Evolutionary conservation across 768 basidiomycete genomes (phyloP).

Genomic region (Gyrodon lividus): DNA sequence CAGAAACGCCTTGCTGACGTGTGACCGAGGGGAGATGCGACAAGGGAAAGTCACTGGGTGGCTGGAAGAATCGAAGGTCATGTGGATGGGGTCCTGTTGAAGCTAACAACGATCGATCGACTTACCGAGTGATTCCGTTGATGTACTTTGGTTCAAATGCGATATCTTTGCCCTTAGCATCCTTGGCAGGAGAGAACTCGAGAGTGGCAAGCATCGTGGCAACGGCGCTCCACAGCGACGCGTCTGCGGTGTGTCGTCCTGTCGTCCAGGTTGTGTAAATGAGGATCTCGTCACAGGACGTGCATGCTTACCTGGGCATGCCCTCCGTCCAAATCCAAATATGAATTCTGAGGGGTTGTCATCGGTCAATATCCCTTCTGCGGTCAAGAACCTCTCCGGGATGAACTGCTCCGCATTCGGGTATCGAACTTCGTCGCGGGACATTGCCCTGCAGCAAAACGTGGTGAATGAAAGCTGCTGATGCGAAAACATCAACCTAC

Average conservation of each 20-base stretch:
- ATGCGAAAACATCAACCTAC: neutral
- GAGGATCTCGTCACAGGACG: no score
- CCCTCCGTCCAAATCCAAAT: constrained; percentile 18
- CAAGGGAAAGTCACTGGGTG: constrained; percentile 9
- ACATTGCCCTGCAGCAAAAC: neutral
- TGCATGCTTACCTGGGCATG: constrained; percentile 12
- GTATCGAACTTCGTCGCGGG: constrained; percentile 7
- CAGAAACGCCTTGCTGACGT: constrained; percentile 1
- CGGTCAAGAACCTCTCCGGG: constrained; percentile 13
- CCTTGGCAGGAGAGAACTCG: constrained; percentile 14
- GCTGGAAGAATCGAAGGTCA: neutral
- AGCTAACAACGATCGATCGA: neutral
- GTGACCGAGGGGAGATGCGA: constrained; percentile 5
- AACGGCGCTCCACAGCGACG: constrained; percentile 8
- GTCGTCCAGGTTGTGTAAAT: neutral
- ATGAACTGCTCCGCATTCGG: constrained; percentile 9
- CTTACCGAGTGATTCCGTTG: constrained; percentile 5
- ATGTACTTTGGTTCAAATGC: constrained; percentile 3
- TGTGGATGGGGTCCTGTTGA: neutral
- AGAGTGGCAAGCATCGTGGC: constrained; percentile 24
- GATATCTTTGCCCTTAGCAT: neutral
- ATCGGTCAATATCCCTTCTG: neutral
- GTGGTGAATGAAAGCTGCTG: neutral
- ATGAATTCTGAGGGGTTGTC: constrained; percentile 2
- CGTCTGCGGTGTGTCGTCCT: constrained; percentile 11